phyloP scores from a whole-genome alignment of 176 grass and related monocot genomes.

The Aechmea fasciata region DNA sequence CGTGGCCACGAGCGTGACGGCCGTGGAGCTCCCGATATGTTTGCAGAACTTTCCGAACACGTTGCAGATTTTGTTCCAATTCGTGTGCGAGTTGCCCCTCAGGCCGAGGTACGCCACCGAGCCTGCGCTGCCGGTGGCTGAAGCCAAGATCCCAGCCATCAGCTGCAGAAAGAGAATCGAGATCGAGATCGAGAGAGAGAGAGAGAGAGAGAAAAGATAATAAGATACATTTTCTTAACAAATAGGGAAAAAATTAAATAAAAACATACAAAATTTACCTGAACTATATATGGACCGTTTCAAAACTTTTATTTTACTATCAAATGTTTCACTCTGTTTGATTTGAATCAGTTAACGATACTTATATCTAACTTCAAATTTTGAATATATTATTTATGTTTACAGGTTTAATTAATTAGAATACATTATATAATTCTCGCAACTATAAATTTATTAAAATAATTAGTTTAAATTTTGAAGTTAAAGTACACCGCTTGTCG shows the following conservation, averaged over 20 bases:
- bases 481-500: too few relatives aligned
- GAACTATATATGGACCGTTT: background rate
- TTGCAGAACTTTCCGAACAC: conserved; percentile 53
- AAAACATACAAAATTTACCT: background rate
- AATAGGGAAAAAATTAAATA: background rate
- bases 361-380: too few relatives aligned
- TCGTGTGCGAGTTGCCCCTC: conserved; percentile 55
- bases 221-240: conserved; percentile 5
- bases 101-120: conserved; percentile 54
- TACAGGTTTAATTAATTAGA: too few relatives aligned
- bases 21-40: conserved; percentile 26
- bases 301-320: too few relatives aligned
- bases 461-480: too few relatives aligned
- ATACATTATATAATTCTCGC: too few relatives aligned
- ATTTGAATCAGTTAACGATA: too few relatives aligned
- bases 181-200: background rate
- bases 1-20: conserved; percentile 36
- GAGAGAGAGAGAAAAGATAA: background rate
- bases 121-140: conserved; percentile 44
- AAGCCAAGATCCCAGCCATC: conserved; percentile 56
- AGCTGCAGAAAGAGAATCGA: conserved; percentile 31
- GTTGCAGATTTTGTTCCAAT: conserved; percentile 58
- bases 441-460: too few relatives aligned
- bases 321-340: too few relatives aligned
- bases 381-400: too few relatives aligned